Conservation (phyloP, 1,284 basidiomycete species). For the Apiotrichum porosum region DNA sequence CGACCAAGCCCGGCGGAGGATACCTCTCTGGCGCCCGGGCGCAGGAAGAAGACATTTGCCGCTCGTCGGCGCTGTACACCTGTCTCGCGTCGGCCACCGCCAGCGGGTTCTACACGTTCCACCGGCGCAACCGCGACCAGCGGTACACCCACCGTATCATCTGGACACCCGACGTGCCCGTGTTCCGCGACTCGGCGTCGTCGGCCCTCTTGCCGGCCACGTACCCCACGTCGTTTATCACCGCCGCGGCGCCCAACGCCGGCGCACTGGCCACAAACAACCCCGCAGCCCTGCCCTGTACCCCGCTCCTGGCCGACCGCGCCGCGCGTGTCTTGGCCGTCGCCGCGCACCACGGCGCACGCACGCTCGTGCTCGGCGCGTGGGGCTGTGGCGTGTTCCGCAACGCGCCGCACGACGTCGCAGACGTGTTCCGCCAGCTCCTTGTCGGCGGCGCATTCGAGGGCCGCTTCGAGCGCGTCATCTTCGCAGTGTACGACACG, state of each 20-base stretch:
- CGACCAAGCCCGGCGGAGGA: slow-evolving; percentile 15
- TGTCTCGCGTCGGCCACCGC: slow-evolving; percentile 1
- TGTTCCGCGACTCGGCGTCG: slow-evolving; percentile 5
- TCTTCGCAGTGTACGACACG: slow-evolving; percentile 13
- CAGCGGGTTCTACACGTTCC: slow-evolving; percentile 3
- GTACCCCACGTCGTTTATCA: slow-evolving; percentile 7
- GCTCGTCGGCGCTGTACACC: slow-evolving; percentile 12
- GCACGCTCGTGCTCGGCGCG: slow-evolving; percentile 14
- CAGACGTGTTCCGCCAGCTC: slow-evolving; percentile 7
- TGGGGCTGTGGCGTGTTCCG: slow-evolving; percentile 20
- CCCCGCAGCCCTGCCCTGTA: background rate
- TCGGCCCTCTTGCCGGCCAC: slow-evolving; percentile 1
- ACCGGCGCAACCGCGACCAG: slow-evolving; percentile 4
- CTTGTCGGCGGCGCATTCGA: background rate
- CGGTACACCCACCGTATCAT: slow-evolving; percentile 17
- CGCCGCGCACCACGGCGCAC: slow-evolving; percentile 1
- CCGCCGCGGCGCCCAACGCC: slow-evolving; percentile 12
- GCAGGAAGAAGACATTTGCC: slow-evolving; percentile 19
- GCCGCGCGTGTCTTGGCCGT: slow-evolving; percentile 13
- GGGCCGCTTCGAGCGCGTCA: slow-evolving; percentile 7
- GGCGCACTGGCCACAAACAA: slow-evolving; percentile 3
- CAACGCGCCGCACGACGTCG: slow-evolving; percentile 8
- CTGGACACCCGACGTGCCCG: slow-evolving; percentile 11
- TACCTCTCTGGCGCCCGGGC: slow-evolving; percentile 14
- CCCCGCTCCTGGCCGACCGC: slow-evolving; percentile 6